Base-by-base conservation (phyloP, 345 rosid species). In the Boechera divaricarpa region DNA sequence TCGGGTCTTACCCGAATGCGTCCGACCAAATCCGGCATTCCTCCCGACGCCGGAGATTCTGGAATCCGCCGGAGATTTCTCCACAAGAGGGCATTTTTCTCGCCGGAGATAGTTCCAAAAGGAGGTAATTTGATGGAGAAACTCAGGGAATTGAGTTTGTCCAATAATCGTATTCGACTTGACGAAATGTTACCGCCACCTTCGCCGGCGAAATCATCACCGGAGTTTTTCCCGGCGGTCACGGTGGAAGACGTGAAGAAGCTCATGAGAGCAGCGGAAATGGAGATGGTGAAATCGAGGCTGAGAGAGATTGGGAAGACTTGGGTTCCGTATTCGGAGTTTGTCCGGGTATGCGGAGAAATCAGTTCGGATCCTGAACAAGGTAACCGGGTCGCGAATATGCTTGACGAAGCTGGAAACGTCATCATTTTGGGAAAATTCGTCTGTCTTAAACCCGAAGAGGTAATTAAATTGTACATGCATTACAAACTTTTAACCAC, bases 181-280 rank as follows among this genome's bases (percentile, higher is more conserved):
- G 92, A 90, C 29, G 90, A 82, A 9, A 59, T 90, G 81, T 32
- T 69, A 31, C 91, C 90, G 13, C 90, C 66, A 6, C 28, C 59
- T 56, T 35, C 59, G 48, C 29, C 72, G 61, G 77, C 60, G 70
- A 63, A 53, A 70, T 35, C 4, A 13, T 42, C 77, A 5, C 77
- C 74, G 60, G 82, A 33, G 2, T 4, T 1, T 31, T 72, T 72
- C 4, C 56, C 77, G 42, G 81, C 73, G 35, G 73, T 94, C 58
- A 86, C 94, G 74, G 89, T 80, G 75, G 87, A 70, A 70, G 96
- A 87, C 26, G 91, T 87, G 82, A 90, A 85, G 90, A 95, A 93
- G 90, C 71, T 95, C 51, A 70, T 93, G 77, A 84, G 74, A 77
- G 94, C 83, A 69, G 93, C 89, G 74, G 96, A 86, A 76, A 49